Evolutionary conservation across 1,139 yeast species (phyloP).

Genomic region (Blastobotrys persicus): DNA sequence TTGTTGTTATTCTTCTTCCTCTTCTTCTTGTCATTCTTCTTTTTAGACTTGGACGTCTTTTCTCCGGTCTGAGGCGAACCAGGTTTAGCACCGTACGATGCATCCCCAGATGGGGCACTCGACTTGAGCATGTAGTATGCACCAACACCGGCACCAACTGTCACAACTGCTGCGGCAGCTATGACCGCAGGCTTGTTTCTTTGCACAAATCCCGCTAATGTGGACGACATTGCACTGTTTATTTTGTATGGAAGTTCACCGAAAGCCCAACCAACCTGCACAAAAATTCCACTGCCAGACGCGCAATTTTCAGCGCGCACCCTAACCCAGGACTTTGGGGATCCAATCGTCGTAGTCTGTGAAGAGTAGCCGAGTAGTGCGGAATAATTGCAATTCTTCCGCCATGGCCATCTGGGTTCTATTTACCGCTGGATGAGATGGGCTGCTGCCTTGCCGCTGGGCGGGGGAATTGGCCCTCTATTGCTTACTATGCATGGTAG

Average conservation of each 20-base stretch:
- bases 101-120: constrained; percentile 2
- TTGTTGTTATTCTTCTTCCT: constrained; percentile 15
- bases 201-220: constrained; percentile 14
- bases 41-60: constrained; percentile 13
- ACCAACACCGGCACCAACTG: constrained; percentile 19
- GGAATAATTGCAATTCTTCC: too few relatives aligned
- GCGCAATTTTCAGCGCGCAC: neutral
- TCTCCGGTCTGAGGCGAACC: constrained; percentile 4
- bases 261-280: neutral
- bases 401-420: too few relatives aligned
- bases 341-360: constrained; percentile 1
- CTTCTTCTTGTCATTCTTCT: constrained; percentile 18
- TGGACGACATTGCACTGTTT: constrained; percentile 13
- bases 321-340: neutral
- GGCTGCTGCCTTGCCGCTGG: too few relatives aligned
- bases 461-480: too few relatives aligned
- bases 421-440: too few relatives aligned
- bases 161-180: constrained; percentile 17
- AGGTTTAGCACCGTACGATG: neutral
- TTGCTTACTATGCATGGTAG: too few relatives aligned
- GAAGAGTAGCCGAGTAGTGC: constrained; percentile 1
- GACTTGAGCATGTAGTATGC: constrained; percentile 15
- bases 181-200: constrained; percentile 19
- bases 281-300: neutral
- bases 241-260: neutral